Conservation (phyloP, 2,329 filamentous ascomycete species). For the Ceratocystis eucalypticola region DNA sequence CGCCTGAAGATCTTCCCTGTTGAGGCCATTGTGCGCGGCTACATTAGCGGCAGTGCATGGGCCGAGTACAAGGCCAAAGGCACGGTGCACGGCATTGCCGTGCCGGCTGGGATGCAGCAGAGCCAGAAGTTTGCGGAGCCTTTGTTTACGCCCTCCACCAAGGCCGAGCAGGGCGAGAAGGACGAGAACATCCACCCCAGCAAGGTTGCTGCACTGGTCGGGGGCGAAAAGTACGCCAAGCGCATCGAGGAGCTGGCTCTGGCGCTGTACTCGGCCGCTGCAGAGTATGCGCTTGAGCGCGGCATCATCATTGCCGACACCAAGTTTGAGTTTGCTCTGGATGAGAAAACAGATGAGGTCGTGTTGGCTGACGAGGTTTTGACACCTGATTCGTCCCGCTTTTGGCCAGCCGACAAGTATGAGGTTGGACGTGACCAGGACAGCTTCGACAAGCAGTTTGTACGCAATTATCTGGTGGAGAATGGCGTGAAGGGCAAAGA, state of each 20-base stretch:
- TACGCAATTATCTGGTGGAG: slow-evolving; percentile 68
- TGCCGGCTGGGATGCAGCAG: slow-evolving; percentile 55
- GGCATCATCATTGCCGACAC: slow-evolving; percentile 33
- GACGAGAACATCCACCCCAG: slow-evolving; percentile 75
- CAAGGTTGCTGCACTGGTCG: slow-evolving; percentile 39
- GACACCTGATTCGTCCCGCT: slow-evolving; percentile 70
- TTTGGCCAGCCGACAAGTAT: slow-evolving; percentile 60
- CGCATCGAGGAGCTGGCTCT: slow-evolving; percentile 26
- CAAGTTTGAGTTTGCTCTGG: slow-evolving; percentile 39
- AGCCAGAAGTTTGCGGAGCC: slow-evolving; percentile 54
- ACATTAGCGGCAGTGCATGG: slow-evolving; percentile 79
- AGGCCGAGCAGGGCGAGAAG: slow-evolving; percentile 64
- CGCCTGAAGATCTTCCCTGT: slow-evolving; percentile 62
- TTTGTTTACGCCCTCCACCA: slow-evolving; percentile 66
- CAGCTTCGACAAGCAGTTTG: slow-evolving; percentile 78
- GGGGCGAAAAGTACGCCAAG: slow-evolving; percentile 25
- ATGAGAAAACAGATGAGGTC: slow-evolving; percentile 25
- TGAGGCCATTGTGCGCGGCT: slow-evolving; percentile 73
- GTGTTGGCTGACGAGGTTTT: slow-evolving; percentile 63
- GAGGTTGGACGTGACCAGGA: slow-evolving; percentile 60
- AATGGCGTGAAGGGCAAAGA: slow-evolving; percentile 42
- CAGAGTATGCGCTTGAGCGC: slow-evolving; percentile 42
- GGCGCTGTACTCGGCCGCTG: slow-evolving; percentile 32
- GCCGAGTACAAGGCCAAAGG: slow-evolving; percentile 57
- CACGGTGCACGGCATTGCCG: slow-evolving; percentile 65